phyloP scores from a whole-genome alignment of 2,329 filamentous ascomycete species.

The Cryphonectria nitschkei region DNA sequence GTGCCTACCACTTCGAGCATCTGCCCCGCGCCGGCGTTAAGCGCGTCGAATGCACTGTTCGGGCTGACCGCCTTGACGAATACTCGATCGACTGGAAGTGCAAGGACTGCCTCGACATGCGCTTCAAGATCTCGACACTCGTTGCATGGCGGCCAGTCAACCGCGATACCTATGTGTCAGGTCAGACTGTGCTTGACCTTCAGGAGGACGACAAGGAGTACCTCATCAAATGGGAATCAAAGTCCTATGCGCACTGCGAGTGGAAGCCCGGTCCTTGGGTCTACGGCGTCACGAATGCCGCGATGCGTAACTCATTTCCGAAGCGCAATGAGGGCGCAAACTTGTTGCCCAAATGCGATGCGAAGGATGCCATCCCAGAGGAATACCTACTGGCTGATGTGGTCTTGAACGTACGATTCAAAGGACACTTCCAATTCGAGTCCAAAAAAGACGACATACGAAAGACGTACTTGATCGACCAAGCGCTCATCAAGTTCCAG shows the following conservation, averaged over 20 bases:
- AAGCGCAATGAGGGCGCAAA: conserved; percentile 67
- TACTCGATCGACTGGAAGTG: conserved; percentile 81
- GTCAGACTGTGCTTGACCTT: conserved; percentile 58
- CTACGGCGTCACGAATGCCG: conserved; percentile 65
- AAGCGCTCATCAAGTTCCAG: conserved; percentile 87
- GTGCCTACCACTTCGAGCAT: conserved; percentile 85
- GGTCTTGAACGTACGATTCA: conserved; percentile 78
- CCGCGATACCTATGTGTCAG: conserved; percentile 56
- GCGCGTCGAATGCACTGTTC: conserved; percentile 50
- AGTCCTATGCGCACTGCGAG: conserved; percentile 78
- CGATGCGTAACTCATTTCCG: conserved; percentile 75
- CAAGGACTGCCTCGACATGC: conserved; percentile 69
- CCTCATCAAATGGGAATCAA: conserved; percentile 81
- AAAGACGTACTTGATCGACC: conserved; percentile 71
- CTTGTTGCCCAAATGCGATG: conserved; percentile 68
- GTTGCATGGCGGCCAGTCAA: conserved; percentile 84
- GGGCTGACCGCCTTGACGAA: conserved; percentile 68
- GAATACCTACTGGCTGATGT: conserved; percentile 87
- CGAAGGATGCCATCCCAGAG: conserved; percentile 81
- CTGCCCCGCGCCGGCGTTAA: conserved; percentile 58
- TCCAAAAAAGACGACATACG: conserved; percentile 72
- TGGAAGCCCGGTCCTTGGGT: conserved; percentile 95
- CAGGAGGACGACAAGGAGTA: conserved; percentile 85
- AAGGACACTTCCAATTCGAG: conserved; percentile 47
- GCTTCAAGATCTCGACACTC: conserved; percentile 72